phyloP scores from a whole-genome alignment of 176 grass and related monocot genomes.

The Pharus latifolius region DNA sequence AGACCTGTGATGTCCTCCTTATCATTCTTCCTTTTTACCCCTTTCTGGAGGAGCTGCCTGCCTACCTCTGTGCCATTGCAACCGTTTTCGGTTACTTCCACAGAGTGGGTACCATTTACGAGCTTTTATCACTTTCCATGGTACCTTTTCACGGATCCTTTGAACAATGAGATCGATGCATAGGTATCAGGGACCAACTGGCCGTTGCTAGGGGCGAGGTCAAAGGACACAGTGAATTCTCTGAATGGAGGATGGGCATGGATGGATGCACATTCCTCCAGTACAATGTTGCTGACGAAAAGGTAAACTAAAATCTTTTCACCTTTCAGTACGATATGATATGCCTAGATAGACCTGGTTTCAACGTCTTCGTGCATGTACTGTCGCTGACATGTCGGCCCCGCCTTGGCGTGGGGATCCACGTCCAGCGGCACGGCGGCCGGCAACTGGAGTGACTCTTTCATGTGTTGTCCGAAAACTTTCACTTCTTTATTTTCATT shows the following conservation, averaged over 20 bases:
- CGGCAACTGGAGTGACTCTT: background rate
- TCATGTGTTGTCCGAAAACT: background rate
- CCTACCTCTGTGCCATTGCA: too few species aligned
- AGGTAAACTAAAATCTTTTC: background rate
- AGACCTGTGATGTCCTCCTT: too few species aligned
- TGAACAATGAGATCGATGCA: background rate
- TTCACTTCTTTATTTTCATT: background rate
- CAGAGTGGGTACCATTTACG: too few species aligned
- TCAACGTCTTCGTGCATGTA: too few species aligned
- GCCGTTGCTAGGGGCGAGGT: constrained; percentile 34
- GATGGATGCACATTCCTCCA: constrained; percentile 22
- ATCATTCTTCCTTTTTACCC: background rate
- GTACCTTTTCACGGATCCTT: background rate
- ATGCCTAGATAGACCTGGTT: too few species aligned
- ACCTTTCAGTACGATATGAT: background rate
- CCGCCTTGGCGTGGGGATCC: constrained; percentile 4
- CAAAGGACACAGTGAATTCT: background rate
- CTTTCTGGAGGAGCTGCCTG: too few species aligned
- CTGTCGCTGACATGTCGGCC: background rate
- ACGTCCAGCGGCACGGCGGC: constrained; percentile 6
- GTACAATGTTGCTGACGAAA: too few species aligned
- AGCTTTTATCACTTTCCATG: constrained; percentile 11
- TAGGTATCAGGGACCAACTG: background rate
- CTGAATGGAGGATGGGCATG: constrained; percentile 12
- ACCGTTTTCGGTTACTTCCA: too few species aligned